Conservation (phyloP, 176 grass and related monocot species). For the Dendrocalamus sinicus region DNA sequence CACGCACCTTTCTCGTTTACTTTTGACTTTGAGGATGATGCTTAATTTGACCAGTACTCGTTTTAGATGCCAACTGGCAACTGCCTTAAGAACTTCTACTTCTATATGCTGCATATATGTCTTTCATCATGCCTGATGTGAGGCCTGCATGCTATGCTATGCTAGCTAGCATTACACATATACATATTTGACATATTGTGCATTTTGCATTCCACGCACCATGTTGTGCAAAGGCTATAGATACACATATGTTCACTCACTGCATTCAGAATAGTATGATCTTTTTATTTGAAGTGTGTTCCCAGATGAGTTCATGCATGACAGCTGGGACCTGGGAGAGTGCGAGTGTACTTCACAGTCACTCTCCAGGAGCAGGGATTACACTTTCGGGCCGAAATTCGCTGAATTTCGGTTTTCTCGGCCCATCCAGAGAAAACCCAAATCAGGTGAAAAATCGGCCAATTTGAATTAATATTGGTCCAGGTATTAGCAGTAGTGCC, state of each 20-base stretch:
- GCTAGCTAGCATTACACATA: neutral
- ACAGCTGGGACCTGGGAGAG: no score
- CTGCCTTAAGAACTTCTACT: neutral
- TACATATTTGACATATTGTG: neutral
- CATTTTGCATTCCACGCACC: neutral
- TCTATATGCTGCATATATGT: neutral
- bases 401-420: no score
- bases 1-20: neutral
- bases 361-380: no score
- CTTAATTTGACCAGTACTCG: neutral
- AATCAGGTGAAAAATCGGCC: no score
- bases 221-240: neutral
- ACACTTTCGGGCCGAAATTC: no score
- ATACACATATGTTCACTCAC: no score
- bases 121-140: conserved; percentile 12
- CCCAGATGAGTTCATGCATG: no score
- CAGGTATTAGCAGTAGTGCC: no score
- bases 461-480: no score
- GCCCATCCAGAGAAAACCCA: no score
- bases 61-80: neutral
- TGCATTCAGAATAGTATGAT: neutral
- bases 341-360: no score
- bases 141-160: neutral
- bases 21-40: conserved; percentile 16
- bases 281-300: no score